Evolutionary conservation across 371 early-diverging fungal species (phyloP).

Genomic region (Batrachochytrium dendrobatidis): DNA sequence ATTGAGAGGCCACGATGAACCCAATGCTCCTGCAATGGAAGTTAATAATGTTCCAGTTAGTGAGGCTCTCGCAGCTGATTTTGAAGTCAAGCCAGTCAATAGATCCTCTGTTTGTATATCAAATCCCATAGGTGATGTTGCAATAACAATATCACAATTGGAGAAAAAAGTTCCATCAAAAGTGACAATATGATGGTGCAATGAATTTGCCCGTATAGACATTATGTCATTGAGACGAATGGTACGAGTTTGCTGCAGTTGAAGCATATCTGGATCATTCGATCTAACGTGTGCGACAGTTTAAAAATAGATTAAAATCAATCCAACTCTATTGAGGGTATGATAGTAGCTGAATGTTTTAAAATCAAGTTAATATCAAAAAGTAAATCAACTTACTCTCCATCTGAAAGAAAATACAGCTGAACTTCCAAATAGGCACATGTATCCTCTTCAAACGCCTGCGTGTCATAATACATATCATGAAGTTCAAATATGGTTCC

Average conservation of each 20-base stretch:
- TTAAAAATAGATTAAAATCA: background rate
- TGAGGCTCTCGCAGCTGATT: too few species aligned
- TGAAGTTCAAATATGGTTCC: background rate
- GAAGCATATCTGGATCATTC: background rate
- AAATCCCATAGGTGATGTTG: background rate
- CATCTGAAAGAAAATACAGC: background rate
- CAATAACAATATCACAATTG: background rate
- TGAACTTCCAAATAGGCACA: background rate
- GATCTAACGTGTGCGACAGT: background rate
- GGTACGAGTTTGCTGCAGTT: background rate
- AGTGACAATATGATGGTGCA: background rate
- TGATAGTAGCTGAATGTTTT: background rate
- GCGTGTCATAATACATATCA: background rate
- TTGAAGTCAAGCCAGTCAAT: too few species aligned
- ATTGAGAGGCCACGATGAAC: background rate
- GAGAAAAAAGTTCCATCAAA: background rate
- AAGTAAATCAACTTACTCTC: background rate
- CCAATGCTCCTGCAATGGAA: background rate
- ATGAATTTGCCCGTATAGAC: background rate
- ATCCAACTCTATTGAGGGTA: background rate
- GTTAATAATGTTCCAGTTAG: too few species aligned
- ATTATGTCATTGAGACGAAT: background rate
- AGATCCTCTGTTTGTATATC: background rate
- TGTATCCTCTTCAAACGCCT: background rate
- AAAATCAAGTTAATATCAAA: background rate